These are phyloP conservation scores for Annona cherimola DNA, from an alignment of 164 flowering plant genomes.

Conservation along the genomic window DNA sequence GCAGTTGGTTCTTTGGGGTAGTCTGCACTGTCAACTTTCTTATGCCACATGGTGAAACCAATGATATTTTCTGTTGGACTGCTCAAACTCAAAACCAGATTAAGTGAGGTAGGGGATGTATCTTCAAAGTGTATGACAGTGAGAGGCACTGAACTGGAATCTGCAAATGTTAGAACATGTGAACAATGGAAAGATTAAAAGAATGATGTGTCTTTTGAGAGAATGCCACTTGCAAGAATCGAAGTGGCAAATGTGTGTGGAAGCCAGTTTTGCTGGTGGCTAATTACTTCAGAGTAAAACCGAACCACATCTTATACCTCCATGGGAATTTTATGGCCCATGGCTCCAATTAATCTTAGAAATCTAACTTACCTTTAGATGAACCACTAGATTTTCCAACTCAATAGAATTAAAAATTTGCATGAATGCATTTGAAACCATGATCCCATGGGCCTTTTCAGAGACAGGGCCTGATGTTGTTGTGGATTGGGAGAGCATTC, in stretches of 20 bases:
- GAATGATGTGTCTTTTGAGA: not conserved
- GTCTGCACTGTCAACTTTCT: slow-evolving; percentile 37
- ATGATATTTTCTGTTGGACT: slow-evolving; percentile 20
- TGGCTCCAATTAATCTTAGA: too few relatives aligned
- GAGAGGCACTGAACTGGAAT: slow-evolving; percentile 20
- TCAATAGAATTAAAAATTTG: too few relatives aligned
- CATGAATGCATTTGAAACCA: too few relatives aligned
- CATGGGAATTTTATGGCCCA: too few relatives aligned
- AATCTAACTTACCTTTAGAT: too few relatives aligned
- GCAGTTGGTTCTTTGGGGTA: slow-evolving; percentile 66
- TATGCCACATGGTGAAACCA: slow-evolving; percentile 68
- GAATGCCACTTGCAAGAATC: not conserved
- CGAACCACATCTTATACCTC: too few relatives aligned
- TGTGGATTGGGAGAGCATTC: too few relatives aligned
- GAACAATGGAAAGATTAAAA: not conserved
- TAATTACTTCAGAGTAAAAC: too few relatives aligned
- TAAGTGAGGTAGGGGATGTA: slow-evolving; percentile 50
- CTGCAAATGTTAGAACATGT: slow-evolving; percentile 24
- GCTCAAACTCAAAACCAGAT: slow-evolving; percentile 38
- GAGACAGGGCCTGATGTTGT: too few relatives aligned
- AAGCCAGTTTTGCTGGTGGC: too few relatives aligned
- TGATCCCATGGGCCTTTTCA: too few relatives aligned
- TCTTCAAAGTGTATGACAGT: slow-evolving; percentile 46
- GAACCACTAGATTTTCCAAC: too few relatives aligned
- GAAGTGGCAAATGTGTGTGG: not conserved